phyloP scores from a whole-genome alignment of 1,284 basidiomycete genomes.

The Jaminaea rosea region DNA sequence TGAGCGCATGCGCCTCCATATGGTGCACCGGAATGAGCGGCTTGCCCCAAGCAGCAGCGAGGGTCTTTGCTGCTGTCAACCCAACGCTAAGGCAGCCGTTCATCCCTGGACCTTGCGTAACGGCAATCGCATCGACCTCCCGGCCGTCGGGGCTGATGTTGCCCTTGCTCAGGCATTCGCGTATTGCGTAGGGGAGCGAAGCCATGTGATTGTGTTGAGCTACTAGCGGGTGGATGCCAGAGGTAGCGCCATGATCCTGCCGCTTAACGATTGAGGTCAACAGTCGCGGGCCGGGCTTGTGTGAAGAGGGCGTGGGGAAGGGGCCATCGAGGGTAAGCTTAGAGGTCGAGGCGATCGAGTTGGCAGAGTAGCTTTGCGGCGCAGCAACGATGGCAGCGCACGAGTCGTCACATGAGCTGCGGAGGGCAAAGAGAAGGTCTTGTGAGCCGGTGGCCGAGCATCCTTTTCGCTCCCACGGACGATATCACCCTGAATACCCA shows the following conservation, averaged over 20 bases:
- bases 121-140: conserved; percentile 39
- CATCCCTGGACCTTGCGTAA: conserved; percentile 45
- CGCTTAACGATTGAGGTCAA: conserved; percentile 30
- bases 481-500: too few relatives aligned
- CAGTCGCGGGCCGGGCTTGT: conserved; percentile 15
- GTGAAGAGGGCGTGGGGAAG: not conserved
- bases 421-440: too few relatives aligned
- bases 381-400: conserved; percentile 36
- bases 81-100: conserved; percentile 31
- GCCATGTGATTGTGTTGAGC: conserved; percentile 31
- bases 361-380: conserved; percentile 1
- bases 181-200: conserved; percentile 17
- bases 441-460: not conserved
- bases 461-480: too few relatives aligned
- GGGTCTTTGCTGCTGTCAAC: conserved; percentile 30
- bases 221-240: conserved; percentile 37
- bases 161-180: conserved; percentile 5
- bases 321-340: not conserved
- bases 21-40: conserved; percentile 42
- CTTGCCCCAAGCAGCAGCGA: conserved; percentile 24
- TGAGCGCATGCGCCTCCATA: conserved; percentile 39
- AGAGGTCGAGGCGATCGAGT: not conserved
- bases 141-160: conserved; percentile 2
- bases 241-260: conserved; percentile 36
- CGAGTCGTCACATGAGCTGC: conserved; percentile 43